Base-by-base conservation (phyloP, 2,329 filamentous ascomycete species). In the Talaromyces albobiverticillius region DNA sequence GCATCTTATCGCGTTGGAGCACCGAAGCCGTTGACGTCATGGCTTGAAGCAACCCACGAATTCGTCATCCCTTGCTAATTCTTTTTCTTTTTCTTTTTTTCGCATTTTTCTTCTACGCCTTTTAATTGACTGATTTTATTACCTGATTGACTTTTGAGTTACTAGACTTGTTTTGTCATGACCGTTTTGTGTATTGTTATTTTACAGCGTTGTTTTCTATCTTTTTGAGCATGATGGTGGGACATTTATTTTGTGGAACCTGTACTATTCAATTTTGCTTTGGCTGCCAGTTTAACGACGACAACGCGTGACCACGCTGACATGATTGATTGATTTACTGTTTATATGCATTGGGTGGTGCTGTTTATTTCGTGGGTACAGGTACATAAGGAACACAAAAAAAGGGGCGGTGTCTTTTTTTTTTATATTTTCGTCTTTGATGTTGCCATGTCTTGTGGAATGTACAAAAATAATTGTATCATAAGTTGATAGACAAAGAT, bases 11-110 rank as follows among this genome's bases (percentile, higher is more conserved):
- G 42, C 22, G 41, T 13, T 23, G 20, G 40, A 26, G 40, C 16
- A 26, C 40, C 22, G 36, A 47, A 56, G 54, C 54, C 54, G 34
- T 56, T 36, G 54, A 56, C 54, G 54, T 56, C 54, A 56, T 45
- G 25, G 14, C 31, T 11, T 40, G n/a, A n/a, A n/a, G n/a, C 41
- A 40, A 36, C 34, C 50, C 38, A 31, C 13, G 29, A 31, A 34
- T 36, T 38, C 18, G 36, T 22, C 36, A 40, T 40, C 36, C 16
- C 18, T 40, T 20, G 16, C 14, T 38, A 42, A 41, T 41, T 20
- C 26, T 40, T 41, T 9, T 7, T 22, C 31, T 26, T 42, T 31
- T 42, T 41, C 22, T 41, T 14, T 41, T 7, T 50, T 20, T 32
- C 23, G n/a, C n/a, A n/a, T n/a, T n/a, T n/a, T n/a, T n/a, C n/a